Percentiles rank a stretch among this genome's conserved stretches.
These are phyloP conservation scores for Hygrocybe coccinea DNA, from an alignment of 768 basidiomycete genomes.

Conservation along the genomic window DNA sequence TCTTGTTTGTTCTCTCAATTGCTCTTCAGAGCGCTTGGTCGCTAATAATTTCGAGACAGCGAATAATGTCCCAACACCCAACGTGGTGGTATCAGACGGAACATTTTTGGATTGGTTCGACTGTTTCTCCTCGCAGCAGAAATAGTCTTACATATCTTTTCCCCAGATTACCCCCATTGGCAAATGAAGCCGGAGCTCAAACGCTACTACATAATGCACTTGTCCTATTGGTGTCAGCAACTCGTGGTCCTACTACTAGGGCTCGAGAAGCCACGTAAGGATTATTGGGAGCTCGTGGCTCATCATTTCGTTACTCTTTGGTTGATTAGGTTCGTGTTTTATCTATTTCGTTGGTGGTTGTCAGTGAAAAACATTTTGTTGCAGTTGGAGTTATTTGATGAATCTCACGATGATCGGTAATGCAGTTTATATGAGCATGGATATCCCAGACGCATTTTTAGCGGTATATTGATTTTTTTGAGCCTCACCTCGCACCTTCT, in stretches of 20 bases:
- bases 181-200: conserved; percentile 83
- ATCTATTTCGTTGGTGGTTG: neutral
- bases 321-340: conserved; percentile 69
- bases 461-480: conserved; percentile 52
- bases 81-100: conserved; percentile 84
- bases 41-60: conserved; percentile 37
- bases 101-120: conserved; percentile 76
- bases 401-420: conserved; percentile 87
- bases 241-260: conserved; percentile 76
- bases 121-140: neutral
- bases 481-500: neutral
- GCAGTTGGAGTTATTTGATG: conserved; percentile 76
- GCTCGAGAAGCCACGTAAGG: conserved; percentile 93
- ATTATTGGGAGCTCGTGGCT: conserved; percentile 77
- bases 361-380: neutral
- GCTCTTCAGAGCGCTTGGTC: neutral
- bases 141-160: neutral
- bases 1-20: conserved; percentile 48
- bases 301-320: conserved; percentile 95
- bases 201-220: conserved; percentile 89
- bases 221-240: conserved; percentile 93
- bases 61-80: conserved; percentile 75
- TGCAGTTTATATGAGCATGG: conserved; percentile 94
- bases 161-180: conserved; percentile 81
- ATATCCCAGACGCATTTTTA: conserved; percentile 85